A percentile compares a stretch with the other conserved stretches of the same genome.
Conservation (phyloP, 75 land plant species). For the Pinus albicaulis region DNA sequence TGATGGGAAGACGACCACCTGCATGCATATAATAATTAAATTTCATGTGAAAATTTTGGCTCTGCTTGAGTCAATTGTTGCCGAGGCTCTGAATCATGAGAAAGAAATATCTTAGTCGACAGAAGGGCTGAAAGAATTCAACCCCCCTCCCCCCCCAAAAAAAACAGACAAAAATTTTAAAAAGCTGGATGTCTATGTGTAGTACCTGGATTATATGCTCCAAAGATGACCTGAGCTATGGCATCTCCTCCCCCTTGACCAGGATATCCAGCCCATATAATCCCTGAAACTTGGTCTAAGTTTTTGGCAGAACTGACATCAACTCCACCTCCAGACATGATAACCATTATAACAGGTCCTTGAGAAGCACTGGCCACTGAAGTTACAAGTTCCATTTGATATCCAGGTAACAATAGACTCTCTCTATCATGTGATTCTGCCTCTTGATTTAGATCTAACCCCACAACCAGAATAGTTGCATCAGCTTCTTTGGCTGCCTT, state of each 20-base stretch:
- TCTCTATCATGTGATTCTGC: conserved; percentile 29
- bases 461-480: conserved; percentile 25
- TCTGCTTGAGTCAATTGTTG: not conserved
- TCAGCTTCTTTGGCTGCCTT: not conserved
- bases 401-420: conserved; percentile 39
- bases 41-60: not conserved
- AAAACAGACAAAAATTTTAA: too few relatives aligned
- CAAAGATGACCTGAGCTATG: conserved; percentile 37
- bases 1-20: conserved; percentile 58
- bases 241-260: too few relatives aligned
- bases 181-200: not conserved
- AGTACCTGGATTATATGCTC: conserved; percentile 53
- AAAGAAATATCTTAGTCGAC: too few relatives aligned
- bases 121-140: too few relatives aligned
- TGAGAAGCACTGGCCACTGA: conserved; percentile 18
- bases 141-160: too few relatives aligned
- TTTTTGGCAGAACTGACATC: conserved; percentile 47
- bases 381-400: conserved; percentile 31
- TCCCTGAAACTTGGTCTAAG: conserved; percentile 14
- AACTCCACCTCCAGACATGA: conserved; percentile 37
- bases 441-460: conserved; percentile 35
- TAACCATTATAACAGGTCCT: conserved; percentile 34
- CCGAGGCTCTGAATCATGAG: not conserved
- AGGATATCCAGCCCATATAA: too few relatives aligned
- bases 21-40: conserved; percentile 3